Base-by-base conservation (phyloP, 306 rosid species). In the Ochetophila trinervis region DNA sequence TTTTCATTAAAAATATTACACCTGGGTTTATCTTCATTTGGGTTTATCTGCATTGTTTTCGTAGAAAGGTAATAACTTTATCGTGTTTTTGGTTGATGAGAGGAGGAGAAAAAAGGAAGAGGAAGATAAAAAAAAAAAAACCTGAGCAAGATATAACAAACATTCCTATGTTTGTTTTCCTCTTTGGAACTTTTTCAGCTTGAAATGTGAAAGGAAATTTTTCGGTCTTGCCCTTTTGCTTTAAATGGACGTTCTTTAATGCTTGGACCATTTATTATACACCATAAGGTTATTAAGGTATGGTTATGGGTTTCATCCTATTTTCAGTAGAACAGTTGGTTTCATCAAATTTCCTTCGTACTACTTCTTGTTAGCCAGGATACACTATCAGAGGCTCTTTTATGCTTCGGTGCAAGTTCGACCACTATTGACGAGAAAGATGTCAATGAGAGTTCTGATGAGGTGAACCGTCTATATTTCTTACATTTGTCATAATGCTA, bases 391-490 rank as follows among this genome's bases (percentile, higher is more conserved):
- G 98, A 89, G 17, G 85, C 98, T 65, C 91, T 92, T 53, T 77
- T 89, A 78, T 80, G 90, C 82, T 92, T 92, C 78, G 98, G 98
- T 53, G 96, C 98, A 66, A 83, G 71, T 76, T 91, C 92, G 34
- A 84, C 87, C 37, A 78, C 79, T 57, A 70, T 85, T 34, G 84
- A 85, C 65, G 85, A 83, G 68, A 76, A 83, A 23, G 84, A 82
- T 35, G 59, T 54, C 35, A n/a, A 20, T 62, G 75, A 76, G 51
- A 69, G 50, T 67, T 60, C 72, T n/a, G 78, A 78, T 14, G 84
- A 87, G 88, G 98, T 86, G 65, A 69, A 35, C 45, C n/a, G n/a
- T n/a, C n/a, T n/a, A n/a, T n/a, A n/a, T n/a, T n/a, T n/a, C n/a
- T n/a, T n/a, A n/a, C n/a, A n/a, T n/a, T n/a, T n/a, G n/a, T n/a